These are phyloP conservation scores for Rhodotorula diobovata DNA, from an alignment of 768 basidiomycete genomes.

Conservation along the genomic window DNA sequence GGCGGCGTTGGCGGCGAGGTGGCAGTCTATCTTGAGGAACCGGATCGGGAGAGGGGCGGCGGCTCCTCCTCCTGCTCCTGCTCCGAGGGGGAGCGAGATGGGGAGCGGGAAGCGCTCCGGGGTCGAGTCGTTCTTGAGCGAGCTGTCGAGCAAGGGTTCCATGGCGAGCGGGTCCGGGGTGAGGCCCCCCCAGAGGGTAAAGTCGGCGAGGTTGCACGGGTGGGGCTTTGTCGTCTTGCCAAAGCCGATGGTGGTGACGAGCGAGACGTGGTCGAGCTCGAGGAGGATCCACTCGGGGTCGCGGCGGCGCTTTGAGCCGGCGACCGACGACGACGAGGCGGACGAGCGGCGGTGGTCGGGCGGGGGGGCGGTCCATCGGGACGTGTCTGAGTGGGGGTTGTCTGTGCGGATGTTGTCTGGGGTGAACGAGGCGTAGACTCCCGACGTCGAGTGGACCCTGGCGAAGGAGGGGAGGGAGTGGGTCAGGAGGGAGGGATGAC, in stretches of 20 bases:
- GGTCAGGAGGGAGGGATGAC: neutral
- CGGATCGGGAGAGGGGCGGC: conserved; percentile 17
- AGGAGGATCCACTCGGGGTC: conserved; percentile 27
- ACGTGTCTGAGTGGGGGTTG: conserved; percentile 3
- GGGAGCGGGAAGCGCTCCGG: conserved; percentile 21
- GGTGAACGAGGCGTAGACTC: conserved; percentile 5
- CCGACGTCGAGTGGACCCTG: conserved; percentile 26
- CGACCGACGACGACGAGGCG: neutral
- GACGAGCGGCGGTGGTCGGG: neutral
- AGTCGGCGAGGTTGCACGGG: conserved; percentile 41
- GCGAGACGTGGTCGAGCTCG: conserved; percentile 15
- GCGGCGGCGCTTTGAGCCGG: neutral
- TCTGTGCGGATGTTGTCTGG: conserved; percentile 9
- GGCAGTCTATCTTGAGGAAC: conserved; percentile 32
- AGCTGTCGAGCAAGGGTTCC: conserved; percentile 27
- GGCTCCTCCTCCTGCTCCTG: too few relatives aligned
- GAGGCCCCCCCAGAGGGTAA: conserved; percentile 39
- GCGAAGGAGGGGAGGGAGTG: neutral
- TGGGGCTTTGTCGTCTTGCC: conserved; percentile 34
- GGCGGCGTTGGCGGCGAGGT: conserved; percentile 10
- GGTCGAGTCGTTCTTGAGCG: conserved; percentile 36
- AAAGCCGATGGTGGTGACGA: conserved; percentile 24
- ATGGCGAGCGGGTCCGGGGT: conserved; percentile 32
- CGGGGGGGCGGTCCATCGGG: conserved; percentile 28
- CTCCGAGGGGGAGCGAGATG: neutral